Conservation (phyloP, 192 early-diverging fungal species). For the Tieghemiomyces parasiticus region DNA sequence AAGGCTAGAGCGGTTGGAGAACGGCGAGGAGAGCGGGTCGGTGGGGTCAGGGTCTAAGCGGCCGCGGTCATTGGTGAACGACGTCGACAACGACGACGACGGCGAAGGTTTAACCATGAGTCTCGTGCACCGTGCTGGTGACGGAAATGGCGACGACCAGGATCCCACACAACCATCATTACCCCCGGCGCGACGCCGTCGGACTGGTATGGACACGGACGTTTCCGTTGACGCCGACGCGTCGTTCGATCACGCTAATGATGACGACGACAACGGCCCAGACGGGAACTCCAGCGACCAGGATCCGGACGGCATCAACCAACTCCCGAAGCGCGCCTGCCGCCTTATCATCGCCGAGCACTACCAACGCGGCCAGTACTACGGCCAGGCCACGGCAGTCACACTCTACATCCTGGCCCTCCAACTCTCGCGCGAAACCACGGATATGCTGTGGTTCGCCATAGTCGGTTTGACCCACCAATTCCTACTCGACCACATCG, state of each 20-base stretch:
- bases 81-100: conserved; percentile 15
- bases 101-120: too few relatives aligned
- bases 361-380: conserved; percentile 64
- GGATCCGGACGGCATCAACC: conserved; percentile 18
- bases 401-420: conserved; percentile 55
- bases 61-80: background rate
- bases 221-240: conserved; percentile 29
- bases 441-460: conserved; percentile 73
- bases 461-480: conserved; percentile 71
- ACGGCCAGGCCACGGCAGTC: conserved; percentile 57
- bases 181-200: conserved; percentile 9
- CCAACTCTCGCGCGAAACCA: conserved; percentile 47
- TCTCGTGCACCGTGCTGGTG: too few relatives aligned
- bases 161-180: too few relatives aligned
- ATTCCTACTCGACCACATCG: conserved; percentile 56
- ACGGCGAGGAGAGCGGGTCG: too few relatives aligned
- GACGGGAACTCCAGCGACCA: background rate
- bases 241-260: background rate
- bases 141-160: conserved; percentile 14
- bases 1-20: too few relatives aligned
- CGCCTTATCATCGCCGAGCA: conserved; percentile 51
- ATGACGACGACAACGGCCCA: background rate
- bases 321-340: conserved; percentile 17
- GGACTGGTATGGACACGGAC: conserved; percentile 23
- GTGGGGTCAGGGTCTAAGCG: too few relatives aligned